These are phyloP conservation scores for Kurtzmaniella fragi DNA, from an alignment of 805 yeast species.

Conservation along the genomic window DNA sequence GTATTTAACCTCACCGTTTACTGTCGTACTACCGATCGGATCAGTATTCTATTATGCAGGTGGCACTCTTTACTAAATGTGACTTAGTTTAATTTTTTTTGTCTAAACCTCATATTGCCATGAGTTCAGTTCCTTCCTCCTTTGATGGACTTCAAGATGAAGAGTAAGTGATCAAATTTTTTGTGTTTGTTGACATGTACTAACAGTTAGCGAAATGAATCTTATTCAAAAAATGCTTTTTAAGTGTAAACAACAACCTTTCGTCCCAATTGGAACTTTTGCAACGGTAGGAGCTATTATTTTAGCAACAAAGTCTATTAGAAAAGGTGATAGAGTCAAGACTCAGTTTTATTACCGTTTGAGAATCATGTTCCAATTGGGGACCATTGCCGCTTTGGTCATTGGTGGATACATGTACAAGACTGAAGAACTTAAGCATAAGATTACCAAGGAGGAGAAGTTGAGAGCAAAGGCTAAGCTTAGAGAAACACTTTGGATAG, in stretches of 20 bases:
- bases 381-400: slow-evolving; percentile 76
- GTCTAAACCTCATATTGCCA: no score
- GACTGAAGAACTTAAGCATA: slow-evolving; percentile 38
- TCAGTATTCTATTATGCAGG: no score
- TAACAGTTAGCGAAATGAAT: slow-evolving; percentile 28
- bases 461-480: slow-evolving; percentile 74
- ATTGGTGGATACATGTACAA: slow-evolving; percentile 75
- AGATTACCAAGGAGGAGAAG: slow-evolving; percentile 55
- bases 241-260: slow-evolving; percentile 79
- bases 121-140: slow-evolving; percentile 41
- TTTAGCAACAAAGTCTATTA: slow-evolving; percentile 71
- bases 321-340: slow-evolving; percentile 62
- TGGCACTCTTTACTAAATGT: no score
- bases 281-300: slow-evolving; percentile 78
- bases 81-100: no score
- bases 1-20: no score
- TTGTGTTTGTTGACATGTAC: slow-evolving; percentile 2
- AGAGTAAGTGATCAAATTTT: slow-evolving; percentile 35
- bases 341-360: slow-evolving; percentile 88
- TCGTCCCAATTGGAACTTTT: slow-evolving; percentile 78
- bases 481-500: slow-evolving; percentile 86
- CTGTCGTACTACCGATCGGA: no score
- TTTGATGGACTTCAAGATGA: slow-evolving; percentile 38
- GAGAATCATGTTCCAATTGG: slow-evolving; percentile 84
- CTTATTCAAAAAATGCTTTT: slow-evolving; percentile 53